Base-by-base conservation (phyloP, 2,329 filamentous ascomycete genomes). In the Fusarium solani-melongenae region DNA sequence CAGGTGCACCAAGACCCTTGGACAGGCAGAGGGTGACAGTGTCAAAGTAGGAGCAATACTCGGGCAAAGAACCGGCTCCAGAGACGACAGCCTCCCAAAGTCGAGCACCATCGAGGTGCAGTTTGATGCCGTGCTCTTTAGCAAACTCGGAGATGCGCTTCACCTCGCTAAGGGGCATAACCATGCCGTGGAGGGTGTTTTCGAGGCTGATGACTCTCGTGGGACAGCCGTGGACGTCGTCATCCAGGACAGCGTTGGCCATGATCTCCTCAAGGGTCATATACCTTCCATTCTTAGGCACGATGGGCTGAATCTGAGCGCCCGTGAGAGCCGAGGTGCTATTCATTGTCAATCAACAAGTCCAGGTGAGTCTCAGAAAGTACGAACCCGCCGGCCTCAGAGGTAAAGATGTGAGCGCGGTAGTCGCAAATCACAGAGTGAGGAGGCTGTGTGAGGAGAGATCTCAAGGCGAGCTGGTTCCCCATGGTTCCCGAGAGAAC, bases 401-500 rank as follows among this genome's bases (percentile, higher is more conserved):
- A 91, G 44, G 91, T 86, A 66, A 94, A 85, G 66, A 98, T 93
- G 80, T 98, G 96, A 6, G 91, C 89, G 36, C 94, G 89, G 72
- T 91, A 86, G 80, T 98, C 95, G 76, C 93, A 94, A 10, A 98
- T 84, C 6, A 98, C 89, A 9, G 89, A 89, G 80, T 97, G 91
- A 0, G 96, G 96, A 15, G 95, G 95, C 69, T 94, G 92, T 1
- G 86, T 88, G 15, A 98, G 87, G 67, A 96, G 92, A 2, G 93
- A 88, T 41, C 95, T 91, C 46, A 98, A 87, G 0, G 93, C 92
- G 20, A 98, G 86, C 81, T 98, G 95, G 83, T 98, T 98, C 44
- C 94, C 95, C 95, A 98, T 98, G 6, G 95, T 98, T 5, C 96
- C 96, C 0, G 94, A 96, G 67, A 97, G 87, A 64, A 98, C 94